Percentiles rank a stretch among this genome's conserved stretches.
phyloP scores from a whole-genome alignment of 352 stramenopile genomes.

The Pilasporangium apinafurcum region DNA sequence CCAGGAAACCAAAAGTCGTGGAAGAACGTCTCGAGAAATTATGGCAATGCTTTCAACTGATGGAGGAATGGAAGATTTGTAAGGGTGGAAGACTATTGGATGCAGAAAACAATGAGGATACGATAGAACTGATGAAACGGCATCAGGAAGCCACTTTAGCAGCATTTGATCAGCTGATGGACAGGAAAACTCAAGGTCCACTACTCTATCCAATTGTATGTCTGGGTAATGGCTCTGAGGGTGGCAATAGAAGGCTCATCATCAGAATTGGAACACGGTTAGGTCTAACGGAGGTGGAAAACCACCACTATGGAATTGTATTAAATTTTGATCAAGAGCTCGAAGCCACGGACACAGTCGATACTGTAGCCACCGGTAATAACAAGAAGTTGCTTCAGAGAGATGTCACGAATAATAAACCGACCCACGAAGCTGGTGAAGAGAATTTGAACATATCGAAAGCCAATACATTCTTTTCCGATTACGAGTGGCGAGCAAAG shows the following conservation, averaged over 20 bases:
- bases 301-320: conserved; percentile 61
- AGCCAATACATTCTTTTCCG: conserved; percentile 11
- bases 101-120: conserved; percentile 43
- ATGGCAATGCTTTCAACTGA: conserved; percentile 62
- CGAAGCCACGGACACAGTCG: conserved; percentile 3
- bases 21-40: conserved; percentile 62
- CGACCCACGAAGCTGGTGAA: conserved; percentile 7
- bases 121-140: conserved; percentile 35
- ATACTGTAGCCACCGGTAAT: not conserved
- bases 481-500: conserved; percentile 46
- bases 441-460: conserved; percentile 9
- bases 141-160: conserved; percentile 38
- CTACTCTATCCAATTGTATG: conserved; percentile 53
- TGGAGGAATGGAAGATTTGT: conserved; percentile 75
- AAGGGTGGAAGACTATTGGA: conserved; percentile 61
- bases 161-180: conserved; percentile 49
- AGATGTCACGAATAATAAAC: too few relatives aligned
- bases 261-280: conserved; percentile 40
- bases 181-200: conserved; percentile 16
- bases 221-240: conserved; percentile 14
- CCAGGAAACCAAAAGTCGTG: conserved; percentile 11
- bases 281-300: conserved; percentile 29
- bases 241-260: conserved; percentile 23
- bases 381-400: conserved; percentile 20
- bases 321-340: conserved; percentile 53